Evolutionary conservation across 2,329 filamentous ascomycete species (phyloP).

Genomic region (Venturia nashicola): DNA sequence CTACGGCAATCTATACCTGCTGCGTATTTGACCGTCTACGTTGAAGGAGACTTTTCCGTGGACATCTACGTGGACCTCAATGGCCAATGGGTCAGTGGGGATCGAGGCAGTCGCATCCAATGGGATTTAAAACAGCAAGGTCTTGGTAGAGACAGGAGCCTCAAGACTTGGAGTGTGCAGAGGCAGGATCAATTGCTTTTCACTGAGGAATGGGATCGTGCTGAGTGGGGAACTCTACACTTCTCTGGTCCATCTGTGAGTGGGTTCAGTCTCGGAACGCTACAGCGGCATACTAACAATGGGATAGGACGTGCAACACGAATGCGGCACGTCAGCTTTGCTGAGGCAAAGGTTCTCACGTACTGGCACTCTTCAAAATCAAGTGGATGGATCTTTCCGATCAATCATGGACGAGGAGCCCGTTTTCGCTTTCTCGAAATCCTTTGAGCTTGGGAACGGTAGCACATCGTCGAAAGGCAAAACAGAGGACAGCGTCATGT

Average conservation of each 20-base stretch:
- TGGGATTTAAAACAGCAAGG: constrained; percentile 50
- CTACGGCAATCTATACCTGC: constrained; percentile 73
- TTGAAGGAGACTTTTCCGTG: constrained; percentile 48
- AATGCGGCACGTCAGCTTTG: constrained; percentile 54
- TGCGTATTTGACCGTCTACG: constrained; percentile 61
- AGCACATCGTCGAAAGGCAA: constrained; percentile 12
- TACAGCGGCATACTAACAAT: constrained; percentile 13
- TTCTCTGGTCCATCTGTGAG: constrained; percentile 44
- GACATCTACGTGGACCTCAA: constrained; percentile 36
- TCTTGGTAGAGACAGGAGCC: constrained; percentile 23
- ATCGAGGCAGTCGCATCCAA: constrained; percentile 53
- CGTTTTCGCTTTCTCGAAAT: constrained; percentile 58
- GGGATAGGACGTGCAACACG: constrained; percentile 46
- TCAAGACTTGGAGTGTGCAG: constrained; percentile 57
- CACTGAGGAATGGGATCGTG: constrained; percentile 59
- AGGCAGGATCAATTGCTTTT: constrained; percentile 54
- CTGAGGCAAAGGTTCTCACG: constrained; percentile 59
- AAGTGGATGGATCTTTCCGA: constrained; percentile 54
- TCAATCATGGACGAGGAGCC: constrained; percentile 66
- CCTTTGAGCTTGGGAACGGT: constrained; percentile 18
- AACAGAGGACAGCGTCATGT: constrained; percentile 42
- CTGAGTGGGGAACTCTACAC: constrained; percentile 74
- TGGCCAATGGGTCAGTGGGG: constrained; percentile 68
- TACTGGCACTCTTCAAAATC: constrained; percentile 53
- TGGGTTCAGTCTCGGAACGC: background rate